A percentile compares a stretch with the other conserved stretches of the same genome.
These are phyloP conservation scores for Fusarium avenaceum DNA, from an alignment of 2,329 filamentous ascomycete species.

Conservation along the genomic window DNA sequence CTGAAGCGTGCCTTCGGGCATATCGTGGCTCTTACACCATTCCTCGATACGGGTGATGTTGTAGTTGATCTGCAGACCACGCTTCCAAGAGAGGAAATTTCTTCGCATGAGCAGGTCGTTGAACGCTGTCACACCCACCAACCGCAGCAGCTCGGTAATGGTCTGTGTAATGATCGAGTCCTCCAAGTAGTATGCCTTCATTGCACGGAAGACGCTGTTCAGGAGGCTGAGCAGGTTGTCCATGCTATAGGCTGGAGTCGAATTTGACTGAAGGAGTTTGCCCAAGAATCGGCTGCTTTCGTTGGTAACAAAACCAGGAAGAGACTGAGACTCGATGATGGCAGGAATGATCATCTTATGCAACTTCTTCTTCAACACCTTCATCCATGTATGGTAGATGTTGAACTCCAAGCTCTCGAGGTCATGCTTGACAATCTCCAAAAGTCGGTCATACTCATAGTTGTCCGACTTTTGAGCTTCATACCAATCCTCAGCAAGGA, in stretches of 20 bases:
- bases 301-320: slow-evolving; percentile 98
- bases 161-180: slow-evolving; percentile 97
- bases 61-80: slow-evolving; percentile 99
- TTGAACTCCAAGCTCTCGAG: slow-evolving; percentile 99
- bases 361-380: slow-evolving; percentile 98
- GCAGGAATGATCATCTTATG: slow-evolving; percentile 99
- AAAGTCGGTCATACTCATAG: slow-evolving; percentile 95
- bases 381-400: slow-evolving; percentile 99
- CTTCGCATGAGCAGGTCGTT: slow-evolving; percentile 97
- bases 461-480: slow-evolving; percentile 99
- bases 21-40: slow-evolving; percentile 99
- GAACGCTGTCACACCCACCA: slow-evolving; percentile 98
- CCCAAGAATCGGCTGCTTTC: slow-evolving; percentile 98
- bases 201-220: slow-evolving; percentile 97
- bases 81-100: slow-evolving; percentile 99
- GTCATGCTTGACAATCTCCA: slow-evolving; percentile 99
- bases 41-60: slow-evolving; percentile 99
- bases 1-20: slow-evolving; percentile 97
- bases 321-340: slow-evolving; percentile 98
- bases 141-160: slow-evolving; percentile 89
- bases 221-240: slow-evolving; percentile 95
- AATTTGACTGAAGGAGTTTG: slow-evolving; percentile 93
- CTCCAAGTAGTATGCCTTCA: slow-evolving; percentile 98
- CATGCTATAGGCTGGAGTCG: slow-evolving; percentile 97
- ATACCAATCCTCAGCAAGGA: slow-evolving; percentile 99